Base-by-base conservation (phyloP, 1,139 yeast genomes). In the Sugiyamaella novakii region DNA sequence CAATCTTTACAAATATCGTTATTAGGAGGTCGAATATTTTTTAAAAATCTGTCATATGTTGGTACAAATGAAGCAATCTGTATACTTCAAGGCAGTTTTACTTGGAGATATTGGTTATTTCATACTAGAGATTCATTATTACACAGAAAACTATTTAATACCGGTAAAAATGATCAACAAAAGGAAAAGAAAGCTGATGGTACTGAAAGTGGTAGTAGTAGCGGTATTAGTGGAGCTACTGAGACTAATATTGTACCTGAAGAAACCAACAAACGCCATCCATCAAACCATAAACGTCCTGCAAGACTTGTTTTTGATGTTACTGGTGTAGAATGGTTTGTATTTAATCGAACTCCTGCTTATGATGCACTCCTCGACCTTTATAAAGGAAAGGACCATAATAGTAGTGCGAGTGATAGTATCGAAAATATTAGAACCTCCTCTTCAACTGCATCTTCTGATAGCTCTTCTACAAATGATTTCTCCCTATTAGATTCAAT, bases 81-180 rank as follows among this genome's bases (percentile, higher is more conserved):
- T 5, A 74, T 87, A 1, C 75, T 86, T 18, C 83, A 83, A 54
- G 83, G 91, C 3, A 79, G 81, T 56, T 64, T 92, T 27, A 87
- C 95, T 0, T 92, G 98, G 98, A 67, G 95, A 53, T 92, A 88
- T 65, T 92, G 98, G 98, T 71, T 87, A 47, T 71, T 12, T 67
- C 66, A 45, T 59, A 63, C 24, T 61, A 63, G 47, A 69, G 67
- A 34, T n/a, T 51, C 60, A 21, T 44, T 58, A 11, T 21, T 34
- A 17, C n/a, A n/a, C n/a, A n/a, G n/a, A n/a, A n/a, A n/a, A n/a
- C n/a, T n/a, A n/a, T n/a, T n/a, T n/a, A n/a, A n/a, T n/a, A n/a
- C n/a, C n/a, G n/a, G n/a, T n/a, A n/a, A n/a, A 8, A 22, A 22
- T 5, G 25, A 22, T 22, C 5, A 22, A 10, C 4, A 19, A 5